phyloP scores from a whole-genome alignment of 441 rosid genomes.

The Adansonia gregorii region DNA sequence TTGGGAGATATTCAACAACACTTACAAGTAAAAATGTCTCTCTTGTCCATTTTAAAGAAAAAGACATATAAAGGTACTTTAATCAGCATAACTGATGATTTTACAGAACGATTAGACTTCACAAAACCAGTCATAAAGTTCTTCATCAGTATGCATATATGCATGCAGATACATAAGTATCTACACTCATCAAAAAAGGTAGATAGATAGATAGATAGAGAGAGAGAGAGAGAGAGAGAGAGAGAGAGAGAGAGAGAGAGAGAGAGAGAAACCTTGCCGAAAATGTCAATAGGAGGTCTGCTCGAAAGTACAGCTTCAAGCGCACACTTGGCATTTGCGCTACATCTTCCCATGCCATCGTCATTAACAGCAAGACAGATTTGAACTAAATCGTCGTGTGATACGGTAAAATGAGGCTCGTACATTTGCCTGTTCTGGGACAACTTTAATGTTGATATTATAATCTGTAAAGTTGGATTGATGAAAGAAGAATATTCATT shows the following conservation, averaged over 20 bases:
- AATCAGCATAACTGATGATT: not conserved
- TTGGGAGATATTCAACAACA: not conserved
- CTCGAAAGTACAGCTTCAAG: slow-evolving; percentile 71
- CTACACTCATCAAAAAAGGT: not conserved
- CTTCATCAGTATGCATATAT: not conserved
- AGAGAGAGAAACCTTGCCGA: slow-evolving; percentile 51
- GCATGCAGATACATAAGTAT: not conserved
- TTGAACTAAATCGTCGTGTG: slow-evolving; percentile 63
- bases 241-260: slow-evolving; percentile 10
- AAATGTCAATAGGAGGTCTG: slow-evolving; percentile 65
- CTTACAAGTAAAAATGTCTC: not conserved
- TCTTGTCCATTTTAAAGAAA: not conserved
- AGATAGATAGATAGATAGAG: not conserved
- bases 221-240: not conserved
- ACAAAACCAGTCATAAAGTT: not conserved
- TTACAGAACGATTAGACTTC: not conserved
- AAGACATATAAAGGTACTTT: not conserved
- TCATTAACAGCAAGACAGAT: slow-evolving; percentile 56
- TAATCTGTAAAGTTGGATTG: slow-evolving; percentile 50
- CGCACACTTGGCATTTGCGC: slow-evolving; percentile 54
- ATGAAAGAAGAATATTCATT: slow-evolving; percentile 47
- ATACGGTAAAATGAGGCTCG: slow-evolving; percentile 77
- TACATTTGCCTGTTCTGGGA: slow-evolving; percentile 71
- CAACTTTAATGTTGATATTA: slow-evolving; percentile 63
- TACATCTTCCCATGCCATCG: slow-evolving; percentile 35